Percentiles rank a stretch among this genome's conserved stretches.
Evolutionary conservation across 2,329 filamentous ascomycete genomes (phyloP).

Genomic region (Clonostachys rhizophaga): DNA sequence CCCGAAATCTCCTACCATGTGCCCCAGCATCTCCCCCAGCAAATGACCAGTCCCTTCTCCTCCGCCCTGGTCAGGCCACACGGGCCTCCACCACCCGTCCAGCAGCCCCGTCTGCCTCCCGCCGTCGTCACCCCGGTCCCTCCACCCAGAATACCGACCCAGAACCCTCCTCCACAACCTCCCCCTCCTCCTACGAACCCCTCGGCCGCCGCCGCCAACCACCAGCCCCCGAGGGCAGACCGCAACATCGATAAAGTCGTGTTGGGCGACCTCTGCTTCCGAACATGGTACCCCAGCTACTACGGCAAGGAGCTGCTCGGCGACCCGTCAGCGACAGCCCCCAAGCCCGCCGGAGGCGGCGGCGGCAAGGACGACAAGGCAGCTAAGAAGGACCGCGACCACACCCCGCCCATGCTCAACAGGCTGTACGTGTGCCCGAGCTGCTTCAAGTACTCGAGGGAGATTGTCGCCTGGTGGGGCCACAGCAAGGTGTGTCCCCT

Average conservation of each 20-base stretch:
- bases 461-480: constrained; percentile 51
- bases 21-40: constrained; percentile 13
- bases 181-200: not conserved
- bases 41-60: constrained; percentile 9
- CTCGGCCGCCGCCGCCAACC: constrained; percentile 6
- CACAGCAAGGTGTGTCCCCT: constrained; percentile 55
- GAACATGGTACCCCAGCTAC: constrained; percentile 90
- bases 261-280: constrained; percentile 77
- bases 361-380: constrained; percentile 3
- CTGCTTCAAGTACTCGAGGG: constrained; percentile 88
- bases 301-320: constrained; percentile 70
- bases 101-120: constrained; percentile 5
- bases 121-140: constrained; percentile 22
- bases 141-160: constrained; percentile 17
- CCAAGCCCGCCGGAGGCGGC: not conserved
- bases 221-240: constrained; percentile 38
- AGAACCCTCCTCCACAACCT: constrained; percentile 12
- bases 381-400: constrained; percentile 15
- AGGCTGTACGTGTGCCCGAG: constrained; percentile 81
- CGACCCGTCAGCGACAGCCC: constrained; percentile 23
- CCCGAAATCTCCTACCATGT: constrained; percentile 35
- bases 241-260: constrained; percentile 86
- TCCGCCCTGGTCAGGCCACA: constrained; percentile 25
- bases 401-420: constrained; percentile 45
- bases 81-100: constrained; percentile 15